phyloP scores from a whole-genome alignment of 768 basidiomycete genomes.

The Rhizopogon vulgaris region DNA sequence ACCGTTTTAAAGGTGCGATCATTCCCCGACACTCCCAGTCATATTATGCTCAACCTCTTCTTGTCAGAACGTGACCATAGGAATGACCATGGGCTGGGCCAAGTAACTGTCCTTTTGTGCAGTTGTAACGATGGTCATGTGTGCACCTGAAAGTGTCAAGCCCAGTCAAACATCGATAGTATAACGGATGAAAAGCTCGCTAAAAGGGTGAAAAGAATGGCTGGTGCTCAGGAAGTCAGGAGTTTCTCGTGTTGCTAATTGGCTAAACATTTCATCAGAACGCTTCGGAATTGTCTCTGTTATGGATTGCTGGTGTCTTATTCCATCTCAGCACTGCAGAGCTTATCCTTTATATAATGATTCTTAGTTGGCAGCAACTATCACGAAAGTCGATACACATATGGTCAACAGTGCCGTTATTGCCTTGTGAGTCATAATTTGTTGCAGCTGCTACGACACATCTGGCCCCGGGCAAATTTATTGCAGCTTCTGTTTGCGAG shows the following conservation, averaged over 20 bases:
- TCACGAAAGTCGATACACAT: background rate
- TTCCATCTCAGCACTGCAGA: background rate
- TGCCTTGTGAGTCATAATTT: background rate
- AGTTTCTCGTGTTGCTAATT: background rate
- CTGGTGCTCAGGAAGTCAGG: constrained; percentile 5
- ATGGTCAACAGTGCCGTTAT: constrained; percentile 1
- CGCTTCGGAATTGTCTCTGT: constrained; percentile 1
- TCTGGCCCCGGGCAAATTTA: background rate
- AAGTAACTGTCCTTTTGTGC: constrained; percentile 2
- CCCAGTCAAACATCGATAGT: constrained; percentile 3
- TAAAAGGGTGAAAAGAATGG: constrained; percentile 1
- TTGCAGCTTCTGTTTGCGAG: constrained; percentile 1
- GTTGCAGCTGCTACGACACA: background rate
- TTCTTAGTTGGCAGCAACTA: constrained; percentile 2
- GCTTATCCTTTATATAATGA: background rate
- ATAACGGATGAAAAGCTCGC: background rate
- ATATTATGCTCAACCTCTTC: background rate
- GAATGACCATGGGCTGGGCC: background rate
- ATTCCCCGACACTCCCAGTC: background rate
- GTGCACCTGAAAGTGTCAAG: background rate
- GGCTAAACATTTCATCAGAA: background rate
- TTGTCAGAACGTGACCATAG: background rate
- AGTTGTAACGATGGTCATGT: background rate
- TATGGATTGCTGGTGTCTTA: background rate
- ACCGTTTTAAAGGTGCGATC: background rate